Conservation (phyloP, 176 grass and related monocot genomes). For the Cymbopogon citratus region DNA sequence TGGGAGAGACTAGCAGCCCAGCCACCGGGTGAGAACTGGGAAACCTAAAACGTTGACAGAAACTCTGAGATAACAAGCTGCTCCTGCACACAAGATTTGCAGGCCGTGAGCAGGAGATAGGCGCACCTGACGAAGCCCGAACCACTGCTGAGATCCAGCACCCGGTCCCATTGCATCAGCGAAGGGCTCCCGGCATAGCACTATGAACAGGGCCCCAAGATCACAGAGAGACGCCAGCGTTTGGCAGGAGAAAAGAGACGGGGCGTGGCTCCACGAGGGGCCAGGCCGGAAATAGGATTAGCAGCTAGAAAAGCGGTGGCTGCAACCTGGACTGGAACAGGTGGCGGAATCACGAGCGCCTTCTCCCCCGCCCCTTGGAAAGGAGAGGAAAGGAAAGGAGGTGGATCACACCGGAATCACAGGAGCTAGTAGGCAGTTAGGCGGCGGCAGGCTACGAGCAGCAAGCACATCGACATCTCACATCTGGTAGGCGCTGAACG, state of each 20-base stretch:
- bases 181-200: neutral
- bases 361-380: neutral
- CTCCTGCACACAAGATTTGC: neutral
- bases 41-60: neutral
- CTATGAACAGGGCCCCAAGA: neutral
- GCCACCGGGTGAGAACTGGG: neutral
- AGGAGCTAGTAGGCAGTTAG: neutral
- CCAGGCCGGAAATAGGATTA: neutral
- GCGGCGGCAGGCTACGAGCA: neutral
- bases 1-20: neutral
- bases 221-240: neutral
- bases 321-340: constrained; percentile 3
- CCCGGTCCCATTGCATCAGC: neutral
- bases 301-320: neutral
- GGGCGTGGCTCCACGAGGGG: neutral
- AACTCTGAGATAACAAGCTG: neutral
- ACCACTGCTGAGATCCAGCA: constrained; percentile 1
- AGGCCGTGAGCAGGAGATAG: neutral
- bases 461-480: neutral
- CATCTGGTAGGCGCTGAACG: neutral
- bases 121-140: neutral
- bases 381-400: neutral
- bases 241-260: neutral
- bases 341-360: neutral
- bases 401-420: constrained; percentile 14